Evolutionary conservation across 2,329 filamentous ascomycete species (phyloP).

Genomic region (Coleophoma eucalyptorum): DNA sequence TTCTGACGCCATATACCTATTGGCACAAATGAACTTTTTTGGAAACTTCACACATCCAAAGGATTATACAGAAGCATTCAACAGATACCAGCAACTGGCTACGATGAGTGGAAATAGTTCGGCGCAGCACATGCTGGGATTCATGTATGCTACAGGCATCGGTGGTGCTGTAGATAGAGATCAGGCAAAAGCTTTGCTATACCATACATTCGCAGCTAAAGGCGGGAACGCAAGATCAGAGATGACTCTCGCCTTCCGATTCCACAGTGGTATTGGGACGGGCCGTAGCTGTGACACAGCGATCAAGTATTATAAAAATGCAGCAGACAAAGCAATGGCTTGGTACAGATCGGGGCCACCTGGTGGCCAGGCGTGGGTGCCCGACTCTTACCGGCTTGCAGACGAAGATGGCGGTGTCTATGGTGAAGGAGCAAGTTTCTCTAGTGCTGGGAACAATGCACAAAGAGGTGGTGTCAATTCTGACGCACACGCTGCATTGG

Average conservation of each 20-base stretch:
- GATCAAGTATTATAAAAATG: constrained; percentile 84
- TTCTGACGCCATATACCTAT: constrained; percentile 80
- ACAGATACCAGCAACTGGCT: constrained; percentile 76
- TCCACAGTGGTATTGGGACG: constrained; percentile 81
- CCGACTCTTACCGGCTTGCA: constrained; percentile 79
- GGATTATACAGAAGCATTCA: constrained; percentile 76
- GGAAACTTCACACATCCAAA: constrained; percentile 88
- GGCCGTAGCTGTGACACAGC: constrained; percentile 82
- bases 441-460: constrained; percentile 81
- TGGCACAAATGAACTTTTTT: constrained; percentile 95
- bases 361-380: constrained; percentile 73
- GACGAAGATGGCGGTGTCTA: constrained; percentile 92
- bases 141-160: constrained; percentile 93
- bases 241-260: constrained; percentile 88
- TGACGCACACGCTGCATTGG: constrained; percentile 79
- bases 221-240: constrained; percentile 80
- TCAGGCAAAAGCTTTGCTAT: constrained; percentile 87
- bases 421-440: constrained; percentile 88
- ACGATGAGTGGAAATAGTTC: constrained; percentile 78
- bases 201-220: constrained; percentile 90
- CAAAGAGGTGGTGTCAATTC: constrained; percentile 69
- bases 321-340: constrained; percentile 86
- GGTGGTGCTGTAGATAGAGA: constrained; percentile 77
- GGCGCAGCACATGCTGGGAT: constrained; percentile 90
- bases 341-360: constrained; percentile 90